phyloP scores from a whole-genome alignment of 306 rosid genomes.

The Erythrophleum fordii region DNA sequence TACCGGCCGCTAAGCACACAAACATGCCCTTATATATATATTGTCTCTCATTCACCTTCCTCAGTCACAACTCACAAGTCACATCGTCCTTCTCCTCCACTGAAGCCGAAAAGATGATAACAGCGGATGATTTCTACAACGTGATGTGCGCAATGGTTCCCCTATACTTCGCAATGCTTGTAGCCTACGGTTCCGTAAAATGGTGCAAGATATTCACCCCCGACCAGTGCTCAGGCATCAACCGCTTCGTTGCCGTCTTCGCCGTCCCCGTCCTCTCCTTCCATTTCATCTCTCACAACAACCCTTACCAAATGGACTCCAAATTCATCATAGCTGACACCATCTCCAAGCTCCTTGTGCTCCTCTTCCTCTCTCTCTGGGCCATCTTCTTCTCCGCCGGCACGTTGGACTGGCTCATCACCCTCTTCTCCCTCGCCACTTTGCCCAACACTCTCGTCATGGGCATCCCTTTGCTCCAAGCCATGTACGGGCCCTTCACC shows the following conservation, averaged over 20 bases:
- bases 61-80: not conserved
- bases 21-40: not conserved
- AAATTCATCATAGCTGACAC: conserved; percentile 78
- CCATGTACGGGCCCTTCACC: conserved; percentile 84
- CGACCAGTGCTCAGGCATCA: conserved; percentile 88
- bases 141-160: conserved; percentile 94
- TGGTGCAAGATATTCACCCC: conserved; percentile 93
- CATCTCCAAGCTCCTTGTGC: conserved; percentile 64
- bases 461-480: conserved; percentile 92
- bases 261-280: conserved; percentile 90
- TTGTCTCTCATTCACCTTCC: not conserved
- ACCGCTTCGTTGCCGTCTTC: conserved; percentile 84
- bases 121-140: conserved; percentile 75
- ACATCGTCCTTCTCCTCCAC: not conserved
- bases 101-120: conserved; percentile 56
- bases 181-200: conserved; percentile 88
- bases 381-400: conserved; percentile 53
- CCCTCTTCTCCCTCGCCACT: conserved; percentile 80
- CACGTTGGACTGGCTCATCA: conserved; percentile 79
- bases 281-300: conserved; percentile 80
- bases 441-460: conserved; percentile 87
- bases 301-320: conserved; percentile 82
- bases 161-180: conserved; percentile 80
- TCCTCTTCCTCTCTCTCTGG: conserved; percentile 63
- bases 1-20: conserved; percentile 10